Evolutionary conservation across 2,329 filamentous ascomycete genomes (phyloP).

Genomic region (Nemania serpens): DNA sequence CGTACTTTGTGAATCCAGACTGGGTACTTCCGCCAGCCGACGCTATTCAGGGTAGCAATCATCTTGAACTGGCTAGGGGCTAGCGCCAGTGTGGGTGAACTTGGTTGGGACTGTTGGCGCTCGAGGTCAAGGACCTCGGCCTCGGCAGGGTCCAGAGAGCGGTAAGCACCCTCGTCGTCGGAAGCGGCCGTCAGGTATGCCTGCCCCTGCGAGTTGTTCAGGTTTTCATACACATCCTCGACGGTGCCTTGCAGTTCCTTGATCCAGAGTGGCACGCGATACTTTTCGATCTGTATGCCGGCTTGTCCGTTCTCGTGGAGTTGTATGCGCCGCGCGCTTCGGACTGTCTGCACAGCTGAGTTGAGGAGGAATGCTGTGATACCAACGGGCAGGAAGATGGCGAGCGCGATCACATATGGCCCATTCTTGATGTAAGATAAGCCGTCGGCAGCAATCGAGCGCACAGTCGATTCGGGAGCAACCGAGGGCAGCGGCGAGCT

Average conservation of each 20-base stretch:
- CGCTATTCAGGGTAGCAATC: conserved; percentile 74
- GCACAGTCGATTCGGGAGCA: conserved; percentile 37
- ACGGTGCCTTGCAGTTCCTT: conserved; percentile 76
- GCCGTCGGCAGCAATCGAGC: conserved; percentile 41
- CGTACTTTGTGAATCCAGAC: conserved; percentile 76
- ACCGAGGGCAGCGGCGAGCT: conserved; percentile 53
- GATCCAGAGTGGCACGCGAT: conserved; percentile 76
- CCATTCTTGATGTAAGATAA: conserved; percentile 54
- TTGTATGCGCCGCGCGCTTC: conserved; percentile 74
- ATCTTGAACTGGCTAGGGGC: conserved; percentile 82
- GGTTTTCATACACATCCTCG: conserved; percentile 76
- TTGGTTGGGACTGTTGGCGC: conserved; percentile 43
- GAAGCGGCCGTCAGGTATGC: conserved; percentile 67
- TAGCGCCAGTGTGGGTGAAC: conserved; percentile 75
- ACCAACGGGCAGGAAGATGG: conserved; percentile 75
- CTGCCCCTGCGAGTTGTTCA: conserved; percentile 70
- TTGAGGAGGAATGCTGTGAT: conserved; percentile 74
- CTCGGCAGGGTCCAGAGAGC: conserved; percentile 40
- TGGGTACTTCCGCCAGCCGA: conserved; percentile 67
- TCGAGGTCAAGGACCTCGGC: conserved; percentile 49
- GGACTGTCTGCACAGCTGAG: conserved; percentile 74
- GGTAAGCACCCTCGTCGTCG: conserved; percentile 54
- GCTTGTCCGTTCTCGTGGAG: conserved; percentile 74
- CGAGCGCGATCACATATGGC: conserved; percentile 67
- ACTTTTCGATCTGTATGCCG: conserved; percentile 69